Conservation (phyloP, 192 early-diverging fungal genomes). For the Radiomyces spectabilis region DNA sequence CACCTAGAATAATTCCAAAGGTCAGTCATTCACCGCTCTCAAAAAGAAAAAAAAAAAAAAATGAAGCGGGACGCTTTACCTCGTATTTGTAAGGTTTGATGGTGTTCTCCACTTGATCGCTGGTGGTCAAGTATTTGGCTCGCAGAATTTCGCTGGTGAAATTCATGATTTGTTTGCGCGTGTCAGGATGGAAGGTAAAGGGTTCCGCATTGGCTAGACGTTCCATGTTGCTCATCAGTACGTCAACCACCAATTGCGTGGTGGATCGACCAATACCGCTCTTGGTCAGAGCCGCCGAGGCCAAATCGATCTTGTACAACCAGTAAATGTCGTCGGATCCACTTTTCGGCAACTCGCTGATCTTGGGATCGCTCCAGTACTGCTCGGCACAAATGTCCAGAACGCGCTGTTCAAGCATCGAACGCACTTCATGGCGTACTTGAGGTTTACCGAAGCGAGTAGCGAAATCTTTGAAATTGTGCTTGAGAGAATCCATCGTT, state of each 20-base stretch:
- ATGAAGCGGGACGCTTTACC: constrained; percentile 3
- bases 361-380: constrained; percentile 81
- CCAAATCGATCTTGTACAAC: constrained; percentile 75
- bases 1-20: constrained; percentile 48
- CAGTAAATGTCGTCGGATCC: constrained; percentile 65
- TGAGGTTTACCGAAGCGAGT: constrained; percentile 89
- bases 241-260: constrained; percentile 89
- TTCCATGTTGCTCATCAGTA: constrained; percentile 77
- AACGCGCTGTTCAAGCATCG: constrained; percentile 86
- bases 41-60: constrained; percentile 4
- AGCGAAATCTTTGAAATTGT: constrained; percentile 91
- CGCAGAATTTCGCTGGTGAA: constrained; percentile 84
- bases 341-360: constrained; percentile 60
- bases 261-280: constrained; percentile 87
- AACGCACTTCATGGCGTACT: constrained; percentile 83
- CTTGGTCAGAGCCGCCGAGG: constrained; percentile 85
- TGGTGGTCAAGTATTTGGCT: constrained; percentile 78
- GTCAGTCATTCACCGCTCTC: too few relatives aligned
- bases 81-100: constrained; percentile 99
- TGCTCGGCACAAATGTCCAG: constrained; percentile 86
- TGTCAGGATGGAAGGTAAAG: constrained; percentile 79
- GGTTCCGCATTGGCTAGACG: constrained; percentile 72
- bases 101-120: constrained; percentile 98
- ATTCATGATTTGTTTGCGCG: constrained; percentile 67
- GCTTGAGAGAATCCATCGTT: constrained; percentile 87